Evolutionary conservation across 1,284 basidiomycete genomes (phyloP), one percentile per base, ranked within the genome.

Genomic region (Trametes hirsuta): DNA sequence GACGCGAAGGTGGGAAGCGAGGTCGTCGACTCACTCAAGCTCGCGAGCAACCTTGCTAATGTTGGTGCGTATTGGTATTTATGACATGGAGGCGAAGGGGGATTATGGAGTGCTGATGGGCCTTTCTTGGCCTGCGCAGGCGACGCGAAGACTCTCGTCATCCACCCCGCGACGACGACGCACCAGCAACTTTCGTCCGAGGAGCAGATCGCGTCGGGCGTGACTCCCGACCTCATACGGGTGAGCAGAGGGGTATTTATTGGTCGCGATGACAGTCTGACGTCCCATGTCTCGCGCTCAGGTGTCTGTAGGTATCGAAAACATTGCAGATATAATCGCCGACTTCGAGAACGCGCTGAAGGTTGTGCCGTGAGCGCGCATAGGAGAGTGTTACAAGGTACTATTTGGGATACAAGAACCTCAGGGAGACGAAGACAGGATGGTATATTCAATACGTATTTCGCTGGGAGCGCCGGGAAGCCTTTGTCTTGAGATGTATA

Each of bases 121-220:
- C n/a, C 24, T 21, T 6, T 30, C 11, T 15, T 2, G 22, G 36
- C 51, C 40, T 56, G n/a, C 15, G 35, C 35, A 75, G 80, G 81
- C 4, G 85, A 93, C 66, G 89, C 90, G 34, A 93, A 94, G 77
- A 93, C 90, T 4, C 82, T 94, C 21, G 89, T 91, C 45, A 91
- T 94, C 68, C 92, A 94, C 74, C 92, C 93, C 6, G 86, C 87
- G 6, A 84, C 86, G 49, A 96, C 94, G 15, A 96, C 94, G 0
- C 94, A 95, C 73, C 82, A 88, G 63, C 93, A 95, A 75, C 78
- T 94, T 58, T 81, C 79, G 2, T 79, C 79, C 35, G 85, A 84
- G 62, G 93, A 95, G 74, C 88, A 90, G 73, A 42, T 81, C 30
- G 73, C 79, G 1, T 81, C 88, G 2, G 94, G 94, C 30, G 92